These are phyloP conservation scores for Phytophthora tentaculata DNA, from an alignment of 352 stramenopile genomes.

Conservation along the genomic window DNA sequence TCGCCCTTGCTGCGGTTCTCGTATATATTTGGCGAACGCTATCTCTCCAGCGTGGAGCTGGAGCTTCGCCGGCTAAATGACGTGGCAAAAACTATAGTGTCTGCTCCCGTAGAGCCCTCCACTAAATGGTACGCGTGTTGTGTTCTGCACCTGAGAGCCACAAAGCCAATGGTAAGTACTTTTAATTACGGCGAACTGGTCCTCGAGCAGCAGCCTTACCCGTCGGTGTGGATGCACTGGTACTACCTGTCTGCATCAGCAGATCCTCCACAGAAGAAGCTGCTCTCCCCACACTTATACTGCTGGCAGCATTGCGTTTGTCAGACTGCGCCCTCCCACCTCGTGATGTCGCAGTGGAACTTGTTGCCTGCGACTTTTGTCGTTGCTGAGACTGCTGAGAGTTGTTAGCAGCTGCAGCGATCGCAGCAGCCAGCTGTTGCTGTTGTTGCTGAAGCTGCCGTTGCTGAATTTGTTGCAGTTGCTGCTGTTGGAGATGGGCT, in stretches of 20 bases:
- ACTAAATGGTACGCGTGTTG: conserved; percentile 36
- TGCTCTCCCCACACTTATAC: conserved; percentile 30
- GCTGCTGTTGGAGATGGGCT: conserved; percentile 48
- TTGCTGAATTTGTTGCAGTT: conserved; percentile 58
- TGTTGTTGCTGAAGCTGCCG: conserved; percentile 50
- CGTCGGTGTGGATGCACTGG: conserved; percentile 10
- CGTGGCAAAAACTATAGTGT: conserved; percentile 28
- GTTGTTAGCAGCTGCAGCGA: conserved; percentile 42
- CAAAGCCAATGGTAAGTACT: conserved; percentile 21
- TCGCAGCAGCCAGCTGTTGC: conserved; percentile 48
- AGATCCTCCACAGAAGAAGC: conserved; percentile 44
- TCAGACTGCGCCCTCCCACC: conserved; percentile 30
- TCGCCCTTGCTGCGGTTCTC: conserved; percentile 12
- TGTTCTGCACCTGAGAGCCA: conserved; percentile 22
- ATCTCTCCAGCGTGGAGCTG: conserved; percentile 5
- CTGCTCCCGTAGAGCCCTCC: conserved; percentile 10
- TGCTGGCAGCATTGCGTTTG: conserved; percentile 37
- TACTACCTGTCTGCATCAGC: conserved; percentile 32
- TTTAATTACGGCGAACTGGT: background rate
- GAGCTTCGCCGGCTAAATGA: conserved; percentile 5
- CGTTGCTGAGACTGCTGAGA: conserved; percentile 41
- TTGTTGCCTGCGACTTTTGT: conserved; percentile 34
- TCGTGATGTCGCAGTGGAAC: conserved; percentile 30
- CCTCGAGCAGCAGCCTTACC: conserved; percentile 16
- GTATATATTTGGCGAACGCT: conserved; percentile 18